Base-by-base conservation (phyloP, 805 yeast genomes). In the Maudiozyma turicensis region DNA sequence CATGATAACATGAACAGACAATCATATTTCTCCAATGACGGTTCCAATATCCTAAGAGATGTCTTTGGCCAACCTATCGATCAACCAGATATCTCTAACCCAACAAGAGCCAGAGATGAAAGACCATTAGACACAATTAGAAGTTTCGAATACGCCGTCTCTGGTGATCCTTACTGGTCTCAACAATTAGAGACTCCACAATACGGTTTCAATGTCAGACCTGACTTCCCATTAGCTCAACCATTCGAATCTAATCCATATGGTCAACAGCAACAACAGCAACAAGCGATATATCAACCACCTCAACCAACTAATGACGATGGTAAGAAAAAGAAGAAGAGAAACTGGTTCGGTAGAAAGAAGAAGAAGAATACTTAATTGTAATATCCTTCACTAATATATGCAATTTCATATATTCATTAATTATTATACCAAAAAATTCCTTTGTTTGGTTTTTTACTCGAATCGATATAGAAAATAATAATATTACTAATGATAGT, bases 81-180 rank as follows among this genome's bases (percentile, higher is more conserved):
- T 3, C 80, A 79, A 54, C 86, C 95, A 7, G 99, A 93, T 65
- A 74, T 84, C 57, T 87, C 95, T 38, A 93, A 93, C 64, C 99
- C 99, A 31, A 82, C 96, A 6, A 78, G 99, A 60, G 70, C 85
- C 20, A 79, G 99, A 67, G 91, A 90, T 66, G 99, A 93, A 69
- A 80, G 99, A 60, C 99, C 99, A 4, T 72, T 93, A 59, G 99
- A 95, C 66, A 93, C 99, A 2, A 90, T 93, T 60, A 76, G 98
- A 58, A 76, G 86, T 5, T 93, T 93, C 68, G 98, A 93, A 72
- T 93, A 84, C 63, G 82, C 97, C 38, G 89, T 93, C 54, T 87
- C 96, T 6, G 67, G 69, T 39, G 99, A 93, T 66, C 70, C 75
- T 50, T 67, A 78, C 10, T 84, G 86, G 72, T 80, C 82, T 48